phyloP scores from a whole-genome alignment of 140 eudicot species.

The Bidens hawaiensis region DNA sequence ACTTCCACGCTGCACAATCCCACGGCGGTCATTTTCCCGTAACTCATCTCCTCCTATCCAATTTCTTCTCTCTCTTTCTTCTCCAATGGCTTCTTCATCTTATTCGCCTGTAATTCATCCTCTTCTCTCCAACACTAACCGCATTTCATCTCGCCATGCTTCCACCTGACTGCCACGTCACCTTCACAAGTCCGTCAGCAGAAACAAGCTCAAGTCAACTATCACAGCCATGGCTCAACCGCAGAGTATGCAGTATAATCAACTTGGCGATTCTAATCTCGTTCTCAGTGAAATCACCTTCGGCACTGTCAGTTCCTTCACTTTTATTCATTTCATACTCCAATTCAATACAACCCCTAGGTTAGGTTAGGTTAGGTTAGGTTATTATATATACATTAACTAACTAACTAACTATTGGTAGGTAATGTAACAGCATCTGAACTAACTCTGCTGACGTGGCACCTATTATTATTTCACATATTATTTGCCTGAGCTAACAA shows the following conservation, averaged over 20 bases:
- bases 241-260: constrained; percentile 60
- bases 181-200: constrained; percentile 10
- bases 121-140: constrained; percentile 18
- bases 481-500: too few relatives aligned
- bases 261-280: constrained; percentile 88
- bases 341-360: neutral
- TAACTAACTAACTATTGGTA: too few relatives aligned
- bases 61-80: neutral
- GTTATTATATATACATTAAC: too few relatives aligned
- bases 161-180: constrained; percentile 34
- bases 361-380: too few relatives aligned
- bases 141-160: too few relatives aligned
- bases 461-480: too few relatives aligned
- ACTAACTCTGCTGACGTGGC: too few relatives aligned
- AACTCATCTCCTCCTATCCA: too few relatives aligned
- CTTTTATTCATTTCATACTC: neutral
- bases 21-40: too few relatives aligned
- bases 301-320: constrained; percentile 62
- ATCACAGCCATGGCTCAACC: constrained; percentile 43
- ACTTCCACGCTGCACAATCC: too few relatives aligned
- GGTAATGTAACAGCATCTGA: too few relatives aligned
- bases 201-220: neutral
- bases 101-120: constrained; percentile 17
- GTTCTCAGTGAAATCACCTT: constrained; percentile 79
- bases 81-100: constrained; percentile 44